Base-by-base conservation (phyloP, 495 filamentous ascomycete genomes). In the Aspergillus coremiiformis region DNA sequence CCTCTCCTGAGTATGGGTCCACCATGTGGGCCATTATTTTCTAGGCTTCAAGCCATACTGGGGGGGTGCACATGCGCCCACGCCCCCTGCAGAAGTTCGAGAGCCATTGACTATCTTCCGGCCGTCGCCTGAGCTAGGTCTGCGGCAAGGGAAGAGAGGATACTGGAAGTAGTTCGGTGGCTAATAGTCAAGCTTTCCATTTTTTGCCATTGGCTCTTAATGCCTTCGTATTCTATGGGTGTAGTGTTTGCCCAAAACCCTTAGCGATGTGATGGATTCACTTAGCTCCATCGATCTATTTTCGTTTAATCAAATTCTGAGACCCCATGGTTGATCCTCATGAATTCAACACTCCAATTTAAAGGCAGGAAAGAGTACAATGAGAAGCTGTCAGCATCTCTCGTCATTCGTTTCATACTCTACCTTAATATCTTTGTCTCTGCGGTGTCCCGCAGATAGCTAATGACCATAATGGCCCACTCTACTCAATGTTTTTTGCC, bases 401-500 rank as follows among this genome's bases (percentile, higher is more conserved):
- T 29, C 37, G 19, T 41, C 11, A 5, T 41, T 32, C 26, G 45
- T 45, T 32, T 33, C 39, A 50, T 39, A 26, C 23, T 32, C 22
- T 8, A 21, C 32, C 21, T 44, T 44, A 44, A 44, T 44, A 44
- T 12, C 12, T 44, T 12, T 9, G 33, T 44, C 27, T 14, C 29
- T 45, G 41, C 12, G 30, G 29, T n/a, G 5, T 45, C 19, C 27
- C 24, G 22, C 15, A 39, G 29, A 49, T 49, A 53, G 37, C 52
- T 43, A 57, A 29, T 54, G 53, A 37, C 47, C 37, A 58, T 9
- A 53, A 72, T 72, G 69, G 64, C 65, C 47, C 63, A 69, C 59
- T 66, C 66, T 22, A 61, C 64, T 14, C 59, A 65, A 27, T 74
- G 71, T 49, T 66, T 61, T 49, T 62, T 74, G 19, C 69, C 71